These are phyloP conservation scores for Erodium trifolium DNA, from an alignment of 441 rosid genomes.

Conservation along the genomic window DNA sequence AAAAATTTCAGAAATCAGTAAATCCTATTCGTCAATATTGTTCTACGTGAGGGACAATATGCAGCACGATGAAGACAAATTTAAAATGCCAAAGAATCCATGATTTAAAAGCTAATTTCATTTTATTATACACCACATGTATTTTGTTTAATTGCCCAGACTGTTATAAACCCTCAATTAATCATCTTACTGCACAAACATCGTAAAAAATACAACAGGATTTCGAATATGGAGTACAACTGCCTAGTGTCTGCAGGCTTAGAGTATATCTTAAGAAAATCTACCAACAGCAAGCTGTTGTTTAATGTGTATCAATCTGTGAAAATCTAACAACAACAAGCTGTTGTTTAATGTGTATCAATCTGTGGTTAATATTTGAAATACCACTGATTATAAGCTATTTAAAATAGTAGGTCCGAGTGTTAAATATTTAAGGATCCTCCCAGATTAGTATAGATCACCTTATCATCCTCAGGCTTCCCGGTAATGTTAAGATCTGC, in stretches of 20 bases:
- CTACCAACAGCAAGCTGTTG: no score
- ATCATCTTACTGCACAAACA: conserved; percentile 3
- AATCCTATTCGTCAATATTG: not conserved
- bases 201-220: not conserved
- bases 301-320: no score
- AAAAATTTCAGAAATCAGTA: not conserved
- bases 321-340: not conserved
- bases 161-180: not conserved
- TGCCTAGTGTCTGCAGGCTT: not conserved
- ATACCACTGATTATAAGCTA: not conserved
- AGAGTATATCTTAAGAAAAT: not conserved
- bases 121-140: not conserved
- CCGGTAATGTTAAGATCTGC: conserved; percentile 88
- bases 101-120: not conserved
- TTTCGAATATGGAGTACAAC: not conserved
- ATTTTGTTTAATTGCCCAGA: not conserved
- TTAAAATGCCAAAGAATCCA: not conserved
- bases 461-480: conserved; percentile 99
- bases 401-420: not conserved
- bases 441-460: conserved; percentile 16
- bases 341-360: not conserved
- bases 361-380: not conserved
- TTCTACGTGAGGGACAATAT: not conserved
- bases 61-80: not conserved
- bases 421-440: not conserved